Conservation (phyloP, 2,329 filamentous ascomycete species). For the Ascocoryne sarcoides region DNA sequence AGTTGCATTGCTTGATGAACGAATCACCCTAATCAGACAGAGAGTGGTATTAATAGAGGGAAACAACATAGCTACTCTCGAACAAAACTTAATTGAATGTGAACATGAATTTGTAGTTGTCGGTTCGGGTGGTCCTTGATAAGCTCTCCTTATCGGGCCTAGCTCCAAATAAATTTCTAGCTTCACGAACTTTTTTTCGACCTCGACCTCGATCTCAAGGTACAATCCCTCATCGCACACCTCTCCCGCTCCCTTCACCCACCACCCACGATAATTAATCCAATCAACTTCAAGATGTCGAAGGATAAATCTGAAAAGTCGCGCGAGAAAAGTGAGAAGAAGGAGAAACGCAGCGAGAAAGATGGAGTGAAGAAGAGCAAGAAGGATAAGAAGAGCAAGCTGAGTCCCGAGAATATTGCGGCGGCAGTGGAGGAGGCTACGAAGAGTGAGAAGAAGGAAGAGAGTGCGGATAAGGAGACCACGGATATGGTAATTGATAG, state of each 20-base stretch:
- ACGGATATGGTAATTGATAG: conserved; percentile 26
- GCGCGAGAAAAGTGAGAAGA: conserved; percentile 51
- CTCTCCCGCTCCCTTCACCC: not conserved
- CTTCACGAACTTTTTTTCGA: too few species aligned
- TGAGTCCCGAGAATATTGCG: conserved; percentile 41
- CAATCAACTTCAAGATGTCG: conserved; percentile 17
- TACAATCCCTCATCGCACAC: not conserved
- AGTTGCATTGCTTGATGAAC: too few species aligned
- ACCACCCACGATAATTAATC: not conserved
- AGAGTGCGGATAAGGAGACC: conserved; percentile 27
- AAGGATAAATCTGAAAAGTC: conserved; percentile 28
- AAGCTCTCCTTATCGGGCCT: not conserved
- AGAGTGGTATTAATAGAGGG: too few species aligned
- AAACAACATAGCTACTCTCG: too few species aligned
- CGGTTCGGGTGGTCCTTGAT: not conserved
- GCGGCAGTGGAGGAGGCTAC: conserved; percentile 58
- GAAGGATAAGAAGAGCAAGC: conserved; percentile 33
- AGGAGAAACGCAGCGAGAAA: conserved; percentile 52
- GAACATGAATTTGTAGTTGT: too few species aligned
- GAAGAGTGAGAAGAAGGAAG: conserved; percentile 39
- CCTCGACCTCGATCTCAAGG: too few species aligned
- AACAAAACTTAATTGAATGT: too few species aligned
- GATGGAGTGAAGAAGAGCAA: conserved; percentile 37
- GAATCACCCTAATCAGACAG: too few species aligned
- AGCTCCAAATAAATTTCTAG: not conserved